Conservation (phyloP, 306 rosid species). For the Malus orientalis region DNA sequence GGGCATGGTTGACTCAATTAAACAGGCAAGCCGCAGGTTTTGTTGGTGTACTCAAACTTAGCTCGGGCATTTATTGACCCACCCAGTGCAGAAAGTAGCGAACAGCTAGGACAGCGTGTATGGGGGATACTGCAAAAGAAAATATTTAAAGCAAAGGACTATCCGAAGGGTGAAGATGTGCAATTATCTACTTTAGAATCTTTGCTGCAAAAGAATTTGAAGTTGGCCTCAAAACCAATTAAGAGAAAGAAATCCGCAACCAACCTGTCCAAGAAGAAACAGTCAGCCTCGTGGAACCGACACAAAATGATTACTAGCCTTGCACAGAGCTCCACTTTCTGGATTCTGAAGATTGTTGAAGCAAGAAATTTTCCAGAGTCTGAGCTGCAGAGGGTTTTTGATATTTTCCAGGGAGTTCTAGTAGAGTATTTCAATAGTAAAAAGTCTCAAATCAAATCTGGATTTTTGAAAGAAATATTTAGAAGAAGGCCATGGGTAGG, state of each 20-base stretch:
- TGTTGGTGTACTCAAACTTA: slow-evolving; percentile 64
- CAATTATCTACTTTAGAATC: slow-evolving; percentile 63
- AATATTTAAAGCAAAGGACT: slow-evolving; percentile 69
- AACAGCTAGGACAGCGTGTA: slow-evolving; percentile 88
- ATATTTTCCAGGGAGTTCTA: slow-evolving; percentile 48
- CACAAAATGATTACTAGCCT: slow-evolving; percentile 66
- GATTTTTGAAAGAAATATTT: slow-evolving; percentile 67
- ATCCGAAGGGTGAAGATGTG: slow-evolving; percentile 70
- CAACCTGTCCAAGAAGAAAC: slow-evolving; percentile 48
- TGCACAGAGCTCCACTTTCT: slow-evolving; percentile 73
- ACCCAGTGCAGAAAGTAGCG: slow-evolving; percentile 74
- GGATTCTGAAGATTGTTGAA: slow-evolving; percentile 77
- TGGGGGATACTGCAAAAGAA: slow-evolving; percentile 85
- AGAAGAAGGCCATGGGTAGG: slow-evolving; percentile 79
- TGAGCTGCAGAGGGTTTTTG: slow-evolving; percentile 46
- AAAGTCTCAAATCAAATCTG: slow-evolving; percentile 73
- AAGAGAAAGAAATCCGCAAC: slow-evolving; percentile 58
- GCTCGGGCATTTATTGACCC: slow-evolving; percentile 66
- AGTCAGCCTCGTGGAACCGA: slow-evolving; percentile 51
- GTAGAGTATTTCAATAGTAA: slow-evolving; percentile 54
- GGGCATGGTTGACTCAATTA: slow-evolving; percentile 6
- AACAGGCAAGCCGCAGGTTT: slow-evolving; percentile 78
- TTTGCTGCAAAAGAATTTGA: slow-evolving; percentile 65
- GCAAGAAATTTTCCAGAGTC: slow-evolving; percentile 45
- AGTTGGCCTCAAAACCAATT: slow-evolving; percentile 73